A percentile compares a stretch with the other conserved stretches of the same genome.
These are phyloP conservation scores for Vigna mungo DNA, from an alignment of 306 rosid genomes.

Conservation along the genomic window DNA sequence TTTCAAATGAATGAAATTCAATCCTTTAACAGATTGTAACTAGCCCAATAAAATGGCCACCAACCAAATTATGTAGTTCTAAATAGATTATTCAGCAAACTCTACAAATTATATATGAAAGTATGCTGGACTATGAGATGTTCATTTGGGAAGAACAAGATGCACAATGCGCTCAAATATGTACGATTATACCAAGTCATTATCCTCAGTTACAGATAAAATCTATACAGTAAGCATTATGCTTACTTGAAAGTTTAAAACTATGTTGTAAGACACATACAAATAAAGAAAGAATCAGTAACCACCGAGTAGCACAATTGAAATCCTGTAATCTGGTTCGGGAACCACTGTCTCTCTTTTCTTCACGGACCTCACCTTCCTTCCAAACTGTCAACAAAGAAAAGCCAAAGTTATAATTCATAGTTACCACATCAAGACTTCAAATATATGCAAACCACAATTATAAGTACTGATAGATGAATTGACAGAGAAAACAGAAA, in stretches of 20 bases:
- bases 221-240: not conserved
- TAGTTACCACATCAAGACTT: constrained; percentile 19
- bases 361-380: constrained; percentile 54
- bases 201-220: constrained; percentile 3
- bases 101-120: not conserved
- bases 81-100: constrained; percentile 14
- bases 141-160: not conserved
- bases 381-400: constrained; percentile 72
- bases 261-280: constrained; percentile 16
- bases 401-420: constrained; percentile 37
- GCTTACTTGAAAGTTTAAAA: constrained; percentile 28
- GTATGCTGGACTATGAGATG: not conserved
- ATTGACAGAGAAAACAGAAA: constrained; percentile 36
- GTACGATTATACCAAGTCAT: not conserved
- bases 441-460: constrained; percentile 17
- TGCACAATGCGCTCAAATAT: not conserved
- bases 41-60: not conserved
- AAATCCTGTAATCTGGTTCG: constrained; percentile 91
- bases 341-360: constrained; percentile 81
- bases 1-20: constrained; percentile 25
- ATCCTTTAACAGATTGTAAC: not conserved
- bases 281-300: constrained; percentile 45
- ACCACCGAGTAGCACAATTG: constrained; percentile 84
- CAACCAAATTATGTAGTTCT: not conserved
- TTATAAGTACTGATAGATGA: constrained; percentile 7